Base-by-base conservation (phyloP, 768 basidiomycete species). In the Coprinellus micaceus region DNA sequence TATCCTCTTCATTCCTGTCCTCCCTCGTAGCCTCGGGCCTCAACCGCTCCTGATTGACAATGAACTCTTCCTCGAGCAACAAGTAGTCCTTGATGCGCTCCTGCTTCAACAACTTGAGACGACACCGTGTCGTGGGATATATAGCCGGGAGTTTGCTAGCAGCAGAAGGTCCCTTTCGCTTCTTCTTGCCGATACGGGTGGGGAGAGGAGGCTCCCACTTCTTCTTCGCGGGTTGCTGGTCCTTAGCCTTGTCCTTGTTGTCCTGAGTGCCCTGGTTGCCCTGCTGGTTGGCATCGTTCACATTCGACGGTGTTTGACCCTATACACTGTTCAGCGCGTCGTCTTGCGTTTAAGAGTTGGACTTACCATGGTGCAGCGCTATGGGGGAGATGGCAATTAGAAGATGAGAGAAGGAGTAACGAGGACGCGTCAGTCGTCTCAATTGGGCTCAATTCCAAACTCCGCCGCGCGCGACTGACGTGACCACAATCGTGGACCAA, bases 161-260 rank as follows among this genome's bases (percentile, higher is more conserved):
- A 1, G 94, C 79, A 55, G 92, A 86, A 4, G 96, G 95, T n/a
- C 96, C 95, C 58, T 87, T 83, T 79, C 84, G 83, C 78, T 94
- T 98, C 84, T 94, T 95, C 83, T 95, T 97, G 47, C 95, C 95
- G 33, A 98, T 92, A 58, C 93, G 89, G 45, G 96, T 97, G 13
- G 96, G 95, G 57, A 97, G 83, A 65, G 96, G 96, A 7, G 96
- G 94, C 70, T 98, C 96, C 94, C 95, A 98, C 76, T 96, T 95
- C 84, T 98, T 97, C 74, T 86, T 83, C 65, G 84, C 78, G 17
- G 77, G 75, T 74, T 81, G 71, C 65, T 69, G 74, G 71, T 79
- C 77, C 70, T 76, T 80, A 66, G 60, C 64, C 71, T 79, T 81
- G 69, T 75, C 77, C 61, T 77, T 76, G 7, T 30, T 11, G 59